Evolutionary conservation across 352 stramenopile genomes (phyloP).

Genomic region (Thalassiosira mediterranea): DNA sequence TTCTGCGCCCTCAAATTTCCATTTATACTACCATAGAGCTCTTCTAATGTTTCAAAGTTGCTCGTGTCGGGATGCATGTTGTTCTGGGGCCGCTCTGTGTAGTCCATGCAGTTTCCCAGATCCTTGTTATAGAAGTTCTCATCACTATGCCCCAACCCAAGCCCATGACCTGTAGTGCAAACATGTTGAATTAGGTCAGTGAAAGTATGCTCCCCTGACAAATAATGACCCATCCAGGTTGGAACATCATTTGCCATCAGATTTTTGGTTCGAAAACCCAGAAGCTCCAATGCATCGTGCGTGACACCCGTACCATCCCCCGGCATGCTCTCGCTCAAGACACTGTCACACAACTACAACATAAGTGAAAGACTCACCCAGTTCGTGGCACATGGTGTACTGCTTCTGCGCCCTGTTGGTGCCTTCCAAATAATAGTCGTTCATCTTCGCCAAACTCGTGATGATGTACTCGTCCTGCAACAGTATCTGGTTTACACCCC

Average conservation of each 20-base stretch:
- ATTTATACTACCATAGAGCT: slow-evolving; percentile 70
- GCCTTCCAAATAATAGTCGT: slow-evolving; percentile 75
- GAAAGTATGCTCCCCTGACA: too few relatives aligned
- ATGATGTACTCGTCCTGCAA: slow-evolving; percentile 53
- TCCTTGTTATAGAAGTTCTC: slow-evolving; percentile 74
- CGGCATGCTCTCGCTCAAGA: too few relatives aligned
- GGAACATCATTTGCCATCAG: too few relatives aligned
- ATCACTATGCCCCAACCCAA: slow-evolving; percentile 57
- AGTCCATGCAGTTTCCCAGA: slow-evolving; percentile 82
- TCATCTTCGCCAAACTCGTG: slow-evolving; percentile 67
- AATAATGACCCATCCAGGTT: too few relatives aligned
- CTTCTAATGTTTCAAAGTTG: slow-evolving; percentile 72
- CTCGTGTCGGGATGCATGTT: slow-evolving; percentile 65
- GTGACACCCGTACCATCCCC: too few relatives aligned
- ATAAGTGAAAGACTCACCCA: slow-evolving; percentile 30
- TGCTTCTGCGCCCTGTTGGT: slow-evolving; percentile 56
- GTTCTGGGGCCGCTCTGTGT: slow-evolving; percentile 67
- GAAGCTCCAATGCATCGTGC: too few relatives aligned
- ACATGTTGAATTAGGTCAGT: neutral
- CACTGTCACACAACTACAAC: too few relatives aligned
- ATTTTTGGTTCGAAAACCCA: too few relatives aligned
- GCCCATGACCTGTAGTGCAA: slow-evolving; percentile 34
- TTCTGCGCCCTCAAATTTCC: slow-evolving; percentile 16
- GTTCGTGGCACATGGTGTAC: slow-evolving; percentile 67
- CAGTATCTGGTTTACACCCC: slow-evolving; percentile 70